Evolutionary conservation across 768 basidiomycete genomes (phyloP).

Genomic region (Mycena metata): DNA sequence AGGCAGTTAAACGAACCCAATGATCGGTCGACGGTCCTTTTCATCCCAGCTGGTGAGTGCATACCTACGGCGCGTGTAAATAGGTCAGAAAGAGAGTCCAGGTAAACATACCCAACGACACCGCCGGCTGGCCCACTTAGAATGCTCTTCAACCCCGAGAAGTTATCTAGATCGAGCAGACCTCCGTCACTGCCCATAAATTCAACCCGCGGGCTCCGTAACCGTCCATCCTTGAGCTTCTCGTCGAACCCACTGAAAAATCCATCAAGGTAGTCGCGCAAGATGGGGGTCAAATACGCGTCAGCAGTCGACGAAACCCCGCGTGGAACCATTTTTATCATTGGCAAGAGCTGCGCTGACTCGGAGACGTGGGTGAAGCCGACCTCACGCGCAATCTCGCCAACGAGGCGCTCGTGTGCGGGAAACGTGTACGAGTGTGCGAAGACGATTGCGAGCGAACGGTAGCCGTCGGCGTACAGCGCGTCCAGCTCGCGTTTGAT

Average conservation of each 20-base stretch:
- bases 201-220: conserved; percentile 81
- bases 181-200: conserved; percentile 98
- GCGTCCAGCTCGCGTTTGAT: conserved; percentile 74
- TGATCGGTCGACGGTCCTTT: conserved; percentile 77
- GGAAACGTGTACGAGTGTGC: conserved; percentile 95
- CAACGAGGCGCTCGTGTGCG: conserved; percentile 84
- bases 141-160: conserved; percentile 94
- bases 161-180: conserved; percentile 82
- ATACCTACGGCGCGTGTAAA: conserved; percentile 52
- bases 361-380: conserved; percentile 95
- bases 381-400: conserved; percentile 77
- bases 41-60: conserved; percentile 93
- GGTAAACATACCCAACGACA: conserved; percentile 75
- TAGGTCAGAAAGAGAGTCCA: not conserved
- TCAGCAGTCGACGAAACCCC: conserved; percentile 95
- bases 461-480: conserved; percentile 86
- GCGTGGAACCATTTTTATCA: conserved; percentile 96
- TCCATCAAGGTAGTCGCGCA: conserved; percentile 87
- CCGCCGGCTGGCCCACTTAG: conserved; percentile 95
- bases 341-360: conserved; percentile 88
- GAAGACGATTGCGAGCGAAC: conserved; percentile 90
- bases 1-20: conserved; percentile 71
- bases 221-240: conserved; percentile 71
- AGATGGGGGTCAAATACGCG: conserved; percentile 94
- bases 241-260: conserved; percentile 92